Conservation (phyloP, 805 yeast species). For the Barnettozyma wickerhamii region DNA sequence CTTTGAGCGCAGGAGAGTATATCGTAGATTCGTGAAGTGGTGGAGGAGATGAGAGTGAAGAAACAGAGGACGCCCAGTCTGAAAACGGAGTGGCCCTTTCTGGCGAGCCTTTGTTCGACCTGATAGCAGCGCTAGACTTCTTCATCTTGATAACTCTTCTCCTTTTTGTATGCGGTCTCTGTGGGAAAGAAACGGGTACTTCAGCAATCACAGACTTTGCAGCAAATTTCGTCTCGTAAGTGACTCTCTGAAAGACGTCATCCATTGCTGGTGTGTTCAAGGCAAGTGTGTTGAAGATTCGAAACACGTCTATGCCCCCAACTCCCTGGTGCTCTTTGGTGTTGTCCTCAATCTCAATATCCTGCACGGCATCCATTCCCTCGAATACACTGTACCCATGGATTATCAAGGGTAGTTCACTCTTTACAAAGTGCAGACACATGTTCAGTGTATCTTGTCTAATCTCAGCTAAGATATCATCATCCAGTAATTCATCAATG, state of each 20-base stretch:
- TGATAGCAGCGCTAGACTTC: neutral
- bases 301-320: conserved; percentile 1
- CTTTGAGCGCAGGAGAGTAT: conserved; percentile 5
- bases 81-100: neutral
- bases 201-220: conserved; percentile 1
- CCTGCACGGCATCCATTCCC: conserved; percentile 8
- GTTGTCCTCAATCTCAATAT: conserved; percentile 8
- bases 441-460: conserved; percentile 19
- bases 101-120: neutral
- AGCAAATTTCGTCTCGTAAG: conserved; percentile 7
- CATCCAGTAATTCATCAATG: conserved; percentile 25
- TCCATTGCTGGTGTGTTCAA: conserved; percentile 13
- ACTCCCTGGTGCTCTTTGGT: neutral
- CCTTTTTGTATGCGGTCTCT: conserved; percentile 7
- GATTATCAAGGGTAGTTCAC: conserved; percentile 22
- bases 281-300: conserved; percentile 19
- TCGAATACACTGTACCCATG: conserved; percentile 13
- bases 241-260: conserved; percentile 18
- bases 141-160: conserved; percentile 22
- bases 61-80: neutral
- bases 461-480: conserved; percentile 18
- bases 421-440: conserved; percentile 18
- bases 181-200: neutral
- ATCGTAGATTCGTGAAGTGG: conserved; percentile 3
- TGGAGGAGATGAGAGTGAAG: conserved; percentile 1